Percentiles rank a stretch among this genome's conserved stretches.
Conservation (phyloP, 306 rosid genomes). For the Arachis hypogaea region DNA sequence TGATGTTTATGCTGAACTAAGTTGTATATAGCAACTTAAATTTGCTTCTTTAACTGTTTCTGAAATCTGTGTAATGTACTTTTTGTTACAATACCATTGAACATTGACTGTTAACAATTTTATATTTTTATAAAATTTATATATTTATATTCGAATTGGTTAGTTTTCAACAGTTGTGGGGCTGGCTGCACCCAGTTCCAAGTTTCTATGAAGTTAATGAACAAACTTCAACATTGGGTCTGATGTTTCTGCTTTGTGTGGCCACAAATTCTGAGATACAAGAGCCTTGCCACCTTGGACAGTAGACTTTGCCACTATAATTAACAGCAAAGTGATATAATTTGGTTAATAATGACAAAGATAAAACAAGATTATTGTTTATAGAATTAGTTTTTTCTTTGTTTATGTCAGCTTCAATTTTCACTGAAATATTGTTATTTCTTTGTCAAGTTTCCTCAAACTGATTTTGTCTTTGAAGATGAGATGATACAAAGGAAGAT, state of each 20-base stretch:
- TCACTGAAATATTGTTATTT: too few relatives aligned
- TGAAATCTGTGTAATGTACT: background rate
- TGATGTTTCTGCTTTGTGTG: constrained; percentile 42
- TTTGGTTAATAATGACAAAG: constrained; percentile 12
- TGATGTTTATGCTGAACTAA: background rate
- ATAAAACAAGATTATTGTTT: too few relatives aligned
- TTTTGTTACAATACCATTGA: too few relatives aligned
- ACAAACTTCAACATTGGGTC: constrained; percentile 53
- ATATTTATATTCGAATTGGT: too few relatives aligned
- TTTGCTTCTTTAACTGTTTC: background rate
- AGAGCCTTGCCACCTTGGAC: constrained; percentile 32
- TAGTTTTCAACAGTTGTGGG: too few relatives aligned
- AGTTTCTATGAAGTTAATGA: constrained; percentile 55
- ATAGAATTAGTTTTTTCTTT: too few relatives aligned
- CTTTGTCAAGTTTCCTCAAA: too few relatives aligned
- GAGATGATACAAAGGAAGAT: too few relatives aligned
- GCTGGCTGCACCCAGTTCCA: constrained; percentile 51
- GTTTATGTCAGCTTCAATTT: too few relatives aligned
- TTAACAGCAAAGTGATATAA: background rate
- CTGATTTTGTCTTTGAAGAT: too few relatives aligned
- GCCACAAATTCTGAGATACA: constrained; percentile 48
- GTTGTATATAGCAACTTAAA: background rate
- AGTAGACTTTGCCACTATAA: constrained; percentile 49
- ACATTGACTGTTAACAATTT: too few relatives aligned
- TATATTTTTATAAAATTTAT: too few relatives aligned